Evolutionary conservation across 2,329 filamentous ascomycete genomes (phyloP).

Genomic region (Aspergillus thermomutatus): DNA sequence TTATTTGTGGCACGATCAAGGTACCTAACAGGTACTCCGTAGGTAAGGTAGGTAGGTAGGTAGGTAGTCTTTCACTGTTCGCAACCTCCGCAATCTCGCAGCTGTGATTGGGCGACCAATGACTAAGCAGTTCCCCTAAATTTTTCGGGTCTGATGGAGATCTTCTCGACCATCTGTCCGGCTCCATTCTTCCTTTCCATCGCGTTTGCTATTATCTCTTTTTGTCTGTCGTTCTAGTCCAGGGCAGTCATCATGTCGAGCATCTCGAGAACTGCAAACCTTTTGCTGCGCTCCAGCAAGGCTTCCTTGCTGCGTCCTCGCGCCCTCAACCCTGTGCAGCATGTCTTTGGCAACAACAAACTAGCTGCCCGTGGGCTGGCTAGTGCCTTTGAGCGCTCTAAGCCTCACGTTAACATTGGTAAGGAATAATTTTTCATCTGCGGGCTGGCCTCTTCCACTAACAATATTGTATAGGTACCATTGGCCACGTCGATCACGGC

Average conservation of each 20-base stretch:
- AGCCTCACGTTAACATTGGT: constrained; percentile 99
- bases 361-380: constrained; percentile 55
- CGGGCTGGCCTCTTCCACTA: neutral
- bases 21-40: neutral
- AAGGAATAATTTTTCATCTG: constrained; percentile 28
- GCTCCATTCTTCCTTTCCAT: constrained; percentile 23
- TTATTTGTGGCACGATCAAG: neutral
- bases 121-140: constrained; percentile 39
- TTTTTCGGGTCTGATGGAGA: constrained; percentile 25
- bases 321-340: constrained; percentile 71
- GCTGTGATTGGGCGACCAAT: constrained; percentile 32
- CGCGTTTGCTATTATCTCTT: constrained; percentile 26
- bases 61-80: neutral
- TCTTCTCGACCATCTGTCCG: constrained; percentile 19
- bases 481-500: constrained; percentile 99
- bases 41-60: no score
- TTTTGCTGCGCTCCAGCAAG: constrained; percentile 79
- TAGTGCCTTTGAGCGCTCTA: constrained; percentile 74
- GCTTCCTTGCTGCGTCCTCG: constrained; percentile 66
- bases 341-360: constrained; percentile 46
- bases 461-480: constrained; percentile 63
- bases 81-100: constrained; percentile 27
- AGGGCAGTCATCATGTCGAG: constrained; percentile 66
- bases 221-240: constrained; percentile 28
- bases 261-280: constrained; percentile 72